These are phyloP conservation scores for Bassia scoparia DNA, from an alignment of 148 eudicot species.

Conservation along the genomic window DNA sequence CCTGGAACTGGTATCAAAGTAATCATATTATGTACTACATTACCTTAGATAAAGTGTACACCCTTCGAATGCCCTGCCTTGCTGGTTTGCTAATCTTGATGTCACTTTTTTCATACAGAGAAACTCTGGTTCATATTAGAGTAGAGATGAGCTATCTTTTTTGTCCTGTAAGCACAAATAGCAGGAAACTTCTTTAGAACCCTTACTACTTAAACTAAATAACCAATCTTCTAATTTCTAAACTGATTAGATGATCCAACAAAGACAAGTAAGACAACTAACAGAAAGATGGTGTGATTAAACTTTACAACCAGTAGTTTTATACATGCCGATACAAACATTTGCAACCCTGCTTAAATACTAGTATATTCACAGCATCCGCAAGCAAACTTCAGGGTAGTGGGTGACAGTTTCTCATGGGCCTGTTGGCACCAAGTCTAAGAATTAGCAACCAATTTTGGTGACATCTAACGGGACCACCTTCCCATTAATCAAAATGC, in stretches of 20 bases:
- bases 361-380: background rate
- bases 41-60: background rate
- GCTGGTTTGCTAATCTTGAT: background rate
- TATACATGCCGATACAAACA: background rate
- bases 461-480: constrained; percentile 1
- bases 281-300: background rate
- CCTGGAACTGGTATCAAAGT: background rate
- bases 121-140: background rate
- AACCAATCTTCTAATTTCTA: too few species aligned
- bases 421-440: background rate
- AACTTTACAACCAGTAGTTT: background rate
- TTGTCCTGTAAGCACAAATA: background rate
- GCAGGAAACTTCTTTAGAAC: background rate
- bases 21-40: background rate
- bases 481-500: background rate
- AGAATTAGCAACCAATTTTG: background rate
- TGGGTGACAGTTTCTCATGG: background rate
- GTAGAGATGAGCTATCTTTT: background rate
- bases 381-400: background rate
- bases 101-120: background rate
- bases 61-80: background rate
- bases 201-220: background rate
- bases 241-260: background rate
- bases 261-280: background rate
- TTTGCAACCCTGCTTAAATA: background rate